These are phyloP conservation scores for Rhynchospora tenuis DNA, from an alignment of 176 grass and related monocot species.

Conservation along the genomic window DNA sequence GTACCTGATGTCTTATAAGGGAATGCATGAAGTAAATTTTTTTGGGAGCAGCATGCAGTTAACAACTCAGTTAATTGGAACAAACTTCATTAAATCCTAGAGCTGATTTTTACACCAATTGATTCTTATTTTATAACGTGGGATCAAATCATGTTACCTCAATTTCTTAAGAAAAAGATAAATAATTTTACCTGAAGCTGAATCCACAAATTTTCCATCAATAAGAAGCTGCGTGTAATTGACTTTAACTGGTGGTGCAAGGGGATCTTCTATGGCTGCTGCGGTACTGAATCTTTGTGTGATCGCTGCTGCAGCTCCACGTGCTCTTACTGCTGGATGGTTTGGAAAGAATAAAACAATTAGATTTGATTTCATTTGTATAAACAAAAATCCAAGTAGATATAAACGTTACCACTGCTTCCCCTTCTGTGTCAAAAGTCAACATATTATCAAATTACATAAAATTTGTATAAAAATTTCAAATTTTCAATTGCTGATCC, in stretches of 20 bases:
- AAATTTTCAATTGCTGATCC: neutral
- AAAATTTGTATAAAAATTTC: neutral
- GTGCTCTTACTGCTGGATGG: slow-evolving; percentile 29
- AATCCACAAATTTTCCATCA: slow-evolving; percentile 78
- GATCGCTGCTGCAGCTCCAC: slow-evolving; percentile 31
- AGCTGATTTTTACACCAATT: too few species aligned
- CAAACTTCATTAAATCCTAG: too few species aligned
- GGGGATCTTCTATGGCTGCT: slow-evolving; percentile 45
- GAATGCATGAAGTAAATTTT: neutral
- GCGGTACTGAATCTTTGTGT: slow-evolving; percentile 41
- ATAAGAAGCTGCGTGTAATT: slow-evolving; percentile 78
- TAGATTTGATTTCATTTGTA: neutral
- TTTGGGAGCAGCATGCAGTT: too few species aligned
- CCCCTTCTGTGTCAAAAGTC: neutral
- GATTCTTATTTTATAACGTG: too few species aligned
- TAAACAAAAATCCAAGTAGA: neutral
- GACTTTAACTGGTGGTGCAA: slow-evolving; percentile 59
- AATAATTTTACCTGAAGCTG: slow-evolving; percentile 60
- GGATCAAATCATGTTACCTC: too few species aligned
- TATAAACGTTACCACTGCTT: neutral
- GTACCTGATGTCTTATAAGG: neutral
- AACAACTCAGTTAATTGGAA: too few species aligned
- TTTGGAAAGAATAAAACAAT: slow-evolving; percentile 1
- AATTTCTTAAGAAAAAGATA: too few species aligned
- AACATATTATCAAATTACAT: neutral